phyloP scores from a whole-genome alignment of 2,329 filamentous ascomycete species.

The Rhynchosporium secalis region DNA sequence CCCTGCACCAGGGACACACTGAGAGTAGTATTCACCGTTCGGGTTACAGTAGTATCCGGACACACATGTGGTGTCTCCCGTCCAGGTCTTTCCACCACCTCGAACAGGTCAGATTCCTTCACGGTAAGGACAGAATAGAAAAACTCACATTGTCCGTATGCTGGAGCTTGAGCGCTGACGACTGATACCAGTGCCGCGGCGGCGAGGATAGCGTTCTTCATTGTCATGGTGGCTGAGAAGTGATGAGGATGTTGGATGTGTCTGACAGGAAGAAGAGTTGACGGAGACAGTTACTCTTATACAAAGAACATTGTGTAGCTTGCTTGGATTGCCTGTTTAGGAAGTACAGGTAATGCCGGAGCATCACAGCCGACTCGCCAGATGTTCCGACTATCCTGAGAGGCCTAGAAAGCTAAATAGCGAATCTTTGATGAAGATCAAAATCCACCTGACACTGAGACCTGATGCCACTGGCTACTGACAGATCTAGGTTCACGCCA shows the following conservation, averaged over 20 bases:
- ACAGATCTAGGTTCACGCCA: background rate
- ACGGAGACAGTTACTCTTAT: conserved; percentile 21
- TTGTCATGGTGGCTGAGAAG: conserved; percentile 30
- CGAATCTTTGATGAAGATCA: background rate
- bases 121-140: background rate
- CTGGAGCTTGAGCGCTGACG: conserved; percentile 32
- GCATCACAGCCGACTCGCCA: conserved; percentile 30
- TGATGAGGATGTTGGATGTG: conserved; percentile 14
- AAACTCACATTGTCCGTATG: conserved; percentile 37
- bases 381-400: conserved; percentile 34
- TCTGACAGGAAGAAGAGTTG: conserved; percentile 5
- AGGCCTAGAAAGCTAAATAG: background rate
- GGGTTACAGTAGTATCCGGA: conserved; percentile 29
- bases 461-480: conserved; percentile 5
- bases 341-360: conserved; percentile 20
- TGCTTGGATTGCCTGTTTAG: background rate
- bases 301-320: conserved; percentile 10
- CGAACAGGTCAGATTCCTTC: conserved; percentile 9
- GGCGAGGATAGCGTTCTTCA: conserved; percentile 34
- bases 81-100: conserved; percentile 36
- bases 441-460: conserved; percentile 6
- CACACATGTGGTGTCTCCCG: conserved; percentile 35
- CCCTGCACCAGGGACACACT: conserved; percentile 35
- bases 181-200: conserved; percentile 38
- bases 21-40: conserved; percentile 35